Percentiles rank a stretch among this genome's conserved stretches.
Conservation (phyloP, 2,329 filamentous ascomycete genomes). For the Didymella lethalis region DNA sequence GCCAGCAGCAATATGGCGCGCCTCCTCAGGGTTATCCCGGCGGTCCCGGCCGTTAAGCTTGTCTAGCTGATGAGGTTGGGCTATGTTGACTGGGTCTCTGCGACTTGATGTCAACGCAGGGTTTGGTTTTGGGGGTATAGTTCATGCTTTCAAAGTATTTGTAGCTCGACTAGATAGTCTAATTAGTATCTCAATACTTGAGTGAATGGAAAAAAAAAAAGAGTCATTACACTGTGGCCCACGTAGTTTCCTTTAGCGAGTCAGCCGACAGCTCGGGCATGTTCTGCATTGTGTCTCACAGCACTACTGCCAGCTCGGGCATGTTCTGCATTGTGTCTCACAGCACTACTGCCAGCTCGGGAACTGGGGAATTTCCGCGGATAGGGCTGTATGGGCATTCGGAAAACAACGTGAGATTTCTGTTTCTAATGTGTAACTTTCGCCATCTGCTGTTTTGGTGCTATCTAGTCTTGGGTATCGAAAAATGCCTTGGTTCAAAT, state of each 20-base stretch:
- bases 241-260: not conserved
- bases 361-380: too few species aligned
- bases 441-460: not conserved
- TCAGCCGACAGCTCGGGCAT: not conserved
- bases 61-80: not conserved
- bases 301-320: not conserved
- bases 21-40: constrained; percentile 29
- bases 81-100: not conserved
- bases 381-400: not conserved
- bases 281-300: not conserved
- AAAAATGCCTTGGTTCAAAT: constrained; percentile 3
- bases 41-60: constrained; percentile 16
- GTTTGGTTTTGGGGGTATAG: not conserved
- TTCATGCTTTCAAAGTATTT: not conserved
- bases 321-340: not conserved
- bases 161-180: not conserved
- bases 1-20: constrained; percentile 34
- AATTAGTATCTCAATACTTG: not conserved
- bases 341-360: not conserved
- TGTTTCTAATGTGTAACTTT: not conserved
- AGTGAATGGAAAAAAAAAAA: not conserved
- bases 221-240: too few species aligned
- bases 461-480: constrained; percentile 7
- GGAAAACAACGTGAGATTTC: not conserved
- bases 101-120: not conserved